Conservation (phyloP, 495 filamentous ascomycete genomes). For the Daldinia bambusicola region DNA sequence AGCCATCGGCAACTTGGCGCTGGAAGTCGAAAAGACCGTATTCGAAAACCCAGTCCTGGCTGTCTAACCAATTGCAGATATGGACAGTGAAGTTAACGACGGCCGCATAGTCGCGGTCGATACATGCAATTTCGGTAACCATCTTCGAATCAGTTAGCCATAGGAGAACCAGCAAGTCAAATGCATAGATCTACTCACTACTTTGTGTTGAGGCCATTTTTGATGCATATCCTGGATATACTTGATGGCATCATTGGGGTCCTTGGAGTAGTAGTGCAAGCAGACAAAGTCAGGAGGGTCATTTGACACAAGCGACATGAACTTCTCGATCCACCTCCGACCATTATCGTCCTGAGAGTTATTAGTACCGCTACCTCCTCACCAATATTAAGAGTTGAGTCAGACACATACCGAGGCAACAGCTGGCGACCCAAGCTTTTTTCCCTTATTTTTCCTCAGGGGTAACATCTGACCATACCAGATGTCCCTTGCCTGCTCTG, state of each 20-base stretch:
- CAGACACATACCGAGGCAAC: conserved; percentile 40
- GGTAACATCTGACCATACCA: conserved; percentile 55
- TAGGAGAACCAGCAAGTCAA: neutral
- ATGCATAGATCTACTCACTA: conserved; percentile 31
- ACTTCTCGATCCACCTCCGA: conserved; percentile 55
- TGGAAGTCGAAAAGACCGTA: conserved; percentile 62
- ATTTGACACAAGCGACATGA: conserved; percentile 52
- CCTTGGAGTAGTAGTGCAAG: conserved; percentile 60
- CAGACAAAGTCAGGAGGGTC: conserved; percentile 56
- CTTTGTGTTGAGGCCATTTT: conserved; percentile 46
- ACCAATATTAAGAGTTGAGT: neutral
- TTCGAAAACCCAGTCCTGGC: conserved; percentile 54
- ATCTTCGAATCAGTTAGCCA: conserved; percentile 40
- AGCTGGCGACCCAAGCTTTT: conserved; percentile 51
- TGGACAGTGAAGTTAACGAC: conserved; percentile 56
- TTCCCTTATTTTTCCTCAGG: conserved; percentile 52
- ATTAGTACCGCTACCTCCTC: conserved; percentile 10
- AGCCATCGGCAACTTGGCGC: conserved; percentile 53
- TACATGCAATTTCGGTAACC: conserved; percentile 59
- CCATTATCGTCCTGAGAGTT: conserved; percentile 49
- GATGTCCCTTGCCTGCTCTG: conserved; percentile 54
- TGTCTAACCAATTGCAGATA: conserved; percentile 59
- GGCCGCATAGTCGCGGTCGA: conserved; percentile 49
- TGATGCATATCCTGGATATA: conserved; percentile 50
- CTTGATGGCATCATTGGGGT: conserved; percentile 47